Evolutionary conservation across 305 asterid species (phyloP), one percentile per base, ranked within the genome.

Genomic region (Fraxinus platypoda): DNA sequence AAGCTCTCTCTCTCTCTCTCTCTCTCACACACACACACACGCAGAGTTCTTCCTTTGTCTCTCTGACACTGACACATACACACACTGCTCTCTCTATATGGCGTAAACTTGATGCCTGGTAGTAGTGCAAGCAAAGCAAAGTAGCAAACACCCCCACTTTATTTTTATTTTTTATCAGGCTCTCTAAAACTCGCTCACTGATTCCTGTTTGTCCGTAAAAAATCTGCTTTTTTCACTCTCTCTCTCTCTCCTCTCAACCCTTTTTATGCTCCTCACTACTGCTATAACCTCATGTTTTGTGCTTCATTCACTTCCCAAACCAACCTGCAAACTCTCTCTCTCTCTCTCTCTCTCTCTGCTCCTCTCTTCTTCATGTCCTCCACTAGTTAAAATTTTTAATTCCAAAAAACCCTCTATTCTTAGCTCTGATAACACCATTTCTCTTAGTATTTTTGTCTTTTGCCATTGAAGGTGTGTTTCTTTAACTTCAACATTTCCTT

Each of bases 51-150:
- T 78, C 76, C 78, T 78, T 80, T 84, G 77, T 80, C 83, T 86
- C 75, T 80, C 80, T 43, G 25, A 38, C 85, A 84, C 86, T 86
- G 76, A 84, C 87, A 78, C 79, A 33, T 78, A 21, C 83, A 75
- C 83, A 85, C 87, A 84, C 83, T 64, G 75, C 15, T n/a, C 84
- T 71, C 85, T 86, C 88, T 74, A 77, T 77, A 78, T 84, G 89
- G 87, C 81, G 89, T 83, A 86, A 83, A 78, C 70, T 87, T 86
- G 92, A 82, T 89, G 88, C 82, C 89, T 87, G 89, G 80, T n/a
- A 76, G 85, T 86, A 89, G 89, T 89, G 88, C 88, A 89, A 89
- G 92, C 89, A 86, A 87, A 89, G 49, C 76, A 76, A 81, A 84
- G 7, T 26, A 11, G 35, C 74, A 70, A 37, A 31, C 35, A 75